Conservation (phyloP, 2,329 filamentous ascomycete genomes). For the Incumbomyces lentus region DNA sequence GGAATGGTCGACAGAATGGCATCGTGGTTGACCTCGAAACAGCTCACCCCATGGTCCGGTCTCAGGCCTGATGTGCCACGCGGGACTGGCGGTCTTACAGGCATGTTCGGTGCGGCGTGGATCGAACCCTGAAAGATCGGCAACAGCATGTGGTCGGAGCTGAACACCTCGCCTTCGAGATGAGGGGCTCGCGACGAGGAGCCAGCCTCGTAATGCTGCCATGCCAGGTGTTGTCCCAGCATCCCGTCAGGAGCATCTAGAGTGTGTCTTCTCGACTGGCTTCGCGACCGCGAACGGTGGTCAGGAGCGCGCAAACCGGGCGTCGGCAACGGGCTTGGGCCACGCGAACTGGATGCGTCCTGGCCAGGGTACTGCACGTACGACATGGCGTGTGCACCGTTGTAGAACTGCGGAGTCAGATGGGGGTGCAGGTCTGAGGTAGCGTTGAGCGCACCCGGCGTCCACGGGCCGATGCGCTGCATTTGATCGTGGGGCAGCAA, state of each 20-base stretch:
- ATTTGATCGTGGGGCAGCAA: constrained; percentile 18
- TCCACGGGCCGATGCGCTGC: constrained; percentile 18
- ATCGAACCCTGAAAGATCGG: constrained; percentile 3
- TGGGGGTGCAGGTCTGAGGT: constrained; percentile 12
- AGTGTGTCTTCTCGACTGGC: constrained; percentile 6
- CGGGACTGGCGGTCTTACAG: not conserved
- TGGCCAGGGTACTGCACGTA: not conserved
- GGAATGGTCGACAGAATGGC: constrained; percentile 22
- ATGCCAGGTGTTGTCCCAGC: not conserved
- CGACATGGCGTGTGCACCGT: constrained; percentile 6
- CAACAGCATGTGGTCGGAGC: constrained; percentile 5
- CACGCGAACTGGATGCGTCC: not conserved
- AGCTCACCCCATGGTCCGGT: constrained; percentile 19
- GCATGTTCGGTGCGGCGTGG: not conserved
- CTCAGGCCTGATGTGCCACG: constrained; percentile 11
- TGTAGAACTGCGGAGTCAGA: constrained; percentile 10
- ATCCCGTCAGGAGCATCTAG: constrained; percentile 4
- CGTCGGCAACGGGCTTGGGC: not conserved
- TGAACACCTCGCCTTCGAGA: constrained; percentile 2
- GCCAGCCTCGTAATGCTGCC: not conserved
- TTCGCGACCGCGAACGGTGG: constrained; percentile 1
- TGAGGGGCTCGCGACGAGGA: not conserved
- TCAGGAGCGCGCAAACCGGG: not conserved
- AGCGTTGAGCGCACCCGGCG: constrained; percentile 10
- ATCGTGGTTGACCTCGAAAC: constrained; percentile 21